These are phyloP conservation scores for Bryum argenteum DNA, from an alignment of 225 moss, liverwort and hornwort genomes.

Conservation along the genomic window DNA sequence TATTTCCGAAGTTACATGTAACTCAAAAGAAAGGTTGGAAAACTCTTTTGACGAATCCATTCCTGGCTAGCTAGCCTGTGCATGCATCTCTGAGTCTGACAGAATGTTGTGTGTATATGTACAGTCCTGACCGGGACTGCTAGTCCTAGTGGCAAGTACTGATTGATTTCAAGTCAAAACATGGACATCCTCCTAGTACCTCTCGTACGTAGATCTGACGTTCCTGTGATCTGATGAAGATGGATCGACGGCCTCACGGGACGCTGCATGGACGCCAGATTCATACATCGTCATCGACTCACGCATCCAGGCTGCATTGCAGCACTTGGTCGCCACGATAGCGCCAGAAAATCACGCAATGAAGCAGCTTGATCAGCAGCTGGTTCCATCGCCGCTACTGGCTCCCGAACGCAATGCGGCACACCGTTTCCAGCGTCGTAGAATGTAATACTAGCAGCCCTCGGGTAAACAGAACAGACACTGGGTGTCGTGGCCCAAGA, in stretches of 20 bases:
- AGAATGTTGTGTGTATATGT: not conserved
- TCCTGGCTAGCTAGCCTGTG: not conserved
- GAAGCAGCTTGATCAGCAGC: constrained; percentile 21
- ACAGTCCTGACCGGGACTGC: constrained; percentile 18
- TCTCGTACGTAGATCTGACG: constrained; percentile 16
- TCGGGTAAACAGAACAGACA: not conserved
- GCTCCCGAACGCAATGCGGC: constrained; percentile 26
- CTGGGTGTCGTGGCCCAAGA: not conserved
- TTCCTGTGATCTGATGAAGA: constrained; percentile 23
- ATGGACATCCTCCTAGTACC: constrained; percentile 14
- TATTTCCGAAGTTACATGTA: constrained; percentile 1
- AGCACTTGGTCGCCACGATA: constrained; percentile 34
- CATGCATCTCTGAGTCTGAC: constrained; percentile 10
- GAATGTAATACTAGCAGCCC: not conserved
- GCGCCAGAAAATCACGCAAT: constrained; percentile 42
- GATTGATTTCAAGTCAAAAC: constrained; percentile 18
- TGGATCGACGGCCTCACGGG: not conserved
- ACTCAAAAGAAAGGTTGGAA: not conserved
- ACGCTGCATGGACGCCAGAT: not conserved
- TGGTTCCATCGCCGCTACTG: not conserved
- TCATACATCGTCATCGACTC: not conserved
- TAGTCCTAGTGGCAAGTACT: not conserved
- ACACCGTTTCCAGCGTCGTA: constrained; percentile 23
- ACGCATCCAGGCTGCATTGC: constrained; percentile 23
- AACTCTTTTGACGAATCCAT: not conserved